Percentiles rank a stretch among this genome's conserved stretches.
These are phyloP conservation scores for Cladosporium cucumerinum DNA, from an alignment of 2,329 filamentous ascomycete genomes.

Conservation along the genomic window DNA sequence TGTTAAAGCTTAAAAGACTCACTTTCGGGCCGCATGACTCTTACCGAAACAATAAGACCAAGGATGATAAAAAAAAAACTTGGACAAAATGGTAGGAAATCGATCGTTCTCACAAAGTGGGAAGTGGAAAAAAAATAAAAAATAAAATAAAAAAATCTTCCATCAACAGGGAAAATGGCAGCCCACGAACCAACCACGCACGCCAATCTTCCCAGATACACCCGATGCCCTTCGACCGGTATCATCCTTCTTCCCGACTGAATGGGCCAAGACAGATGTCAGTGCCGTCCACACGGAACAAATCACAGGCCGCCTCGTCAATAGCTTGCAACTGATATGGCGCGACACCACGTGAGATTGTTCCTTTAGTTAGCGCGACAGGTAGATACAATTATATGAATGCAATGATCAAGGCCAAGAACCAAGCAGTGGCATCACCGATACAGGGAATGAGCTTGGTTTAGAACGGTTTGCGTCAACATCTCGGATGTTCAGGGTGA, in stretches of 20 bases:
- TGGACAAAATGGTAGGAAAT: background rate
- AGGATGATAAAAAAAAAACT: background rate
- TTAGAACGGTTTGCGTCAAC: background rate
- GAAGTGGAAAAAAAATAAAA: no score
- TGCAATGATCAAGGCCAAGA: background rate
- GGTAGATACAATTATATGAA: background rate
- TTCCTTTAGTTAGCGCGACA: background rate
- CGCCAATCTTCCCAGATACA: background rate
- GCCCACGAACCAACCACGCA: no score
- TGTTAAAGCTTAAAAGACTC: background rate
- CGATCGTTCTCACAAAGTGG: background rate
- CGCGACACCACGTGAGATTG: no score
- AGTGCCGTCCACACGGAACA: background rate
- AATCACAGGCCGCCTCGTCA: slow-evolving; percentile 16
- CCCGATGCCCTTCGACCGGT: slow-evolving; percentile 5
- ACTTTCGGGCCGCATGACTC: background rate
- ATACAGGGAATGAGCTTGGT: background rate
- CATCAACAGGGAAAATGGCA: background rate
- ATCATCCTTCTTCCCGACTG: slow-evolving; percentile 10
- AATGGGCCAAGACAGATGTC: slow-evolving; percentile 13
- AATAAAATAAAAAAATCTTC: no score
- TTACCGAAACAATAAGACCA: background rate
- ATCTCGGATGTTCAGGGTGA: background rate
- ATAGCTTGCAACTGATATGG: slow-evolving; percentile 13
- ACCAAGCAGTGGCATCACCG: background rate